Evolutionary conservation across 2,329 filamentous ascomycete species (phyloP).

Genomic region (Cercospora sojina): DNA sequence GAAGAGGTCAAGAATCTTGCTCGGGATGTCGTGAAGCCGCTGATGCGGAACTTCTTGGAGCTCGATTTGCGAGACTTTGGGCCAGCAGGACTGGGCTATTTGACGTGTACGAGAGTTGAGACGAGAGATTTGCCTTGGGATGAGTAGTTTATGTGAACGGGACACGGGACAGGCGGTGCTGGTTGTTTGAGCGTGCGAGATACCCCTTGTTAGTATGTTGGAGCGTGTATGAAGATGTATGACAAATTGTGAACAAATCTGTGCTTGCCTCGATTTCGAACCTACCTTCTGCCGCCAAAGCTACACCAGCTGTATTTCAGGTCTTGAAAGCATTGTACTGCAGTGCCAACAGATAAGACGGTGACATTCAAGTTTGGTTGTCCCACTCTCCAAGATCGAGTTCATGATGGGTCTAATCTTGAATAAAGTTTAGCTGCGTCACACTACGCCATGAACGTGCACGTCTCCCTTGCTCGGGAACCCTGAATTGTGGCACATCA

Average conservation of each 20-base stretch:
- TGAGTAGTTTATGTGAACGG: slow-evolving; percentile 30
- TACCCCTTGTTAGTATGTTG: slow-evolving; percentile 7
- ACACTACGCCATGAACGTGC: not conserved
- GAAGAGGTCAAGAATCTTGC: slow-evolving; percentile 87
- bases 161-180: not conserved
- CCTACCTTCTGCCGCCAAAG: not conserved
- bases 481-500: not conserved
- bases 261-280: not conserved
- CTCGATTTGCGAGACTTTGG: slow-evolving; percentile 59
- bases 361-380: not conserved
- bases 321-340: not conserved
- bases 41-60: slow-evolving; percentile 83
- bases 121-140: slow-evolving; percentile 65
- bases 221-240: not conserved
- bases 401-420: not conserved
- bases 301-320: not conserved
- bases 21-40: slow-evolving; percentile 74
- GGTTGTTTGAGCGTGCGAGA: slow-evolving; percentile 11
- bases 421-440: not conserved
- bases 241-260: not conserved
- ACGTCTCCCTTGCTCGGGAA: not conserved
- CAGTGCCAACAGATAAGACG: not conserved
- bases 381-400: not conserved
- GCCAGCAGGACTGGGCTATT: slow-evolving; percentile 54
- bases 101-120: slow-evolving; percentile 64